A percentile compares a stretch with the other conserved stretches of the same genome.
Conservation (phyloP, 139 green algal genomes). For the Auxenochlorella pyrenoidosa region DNA sequence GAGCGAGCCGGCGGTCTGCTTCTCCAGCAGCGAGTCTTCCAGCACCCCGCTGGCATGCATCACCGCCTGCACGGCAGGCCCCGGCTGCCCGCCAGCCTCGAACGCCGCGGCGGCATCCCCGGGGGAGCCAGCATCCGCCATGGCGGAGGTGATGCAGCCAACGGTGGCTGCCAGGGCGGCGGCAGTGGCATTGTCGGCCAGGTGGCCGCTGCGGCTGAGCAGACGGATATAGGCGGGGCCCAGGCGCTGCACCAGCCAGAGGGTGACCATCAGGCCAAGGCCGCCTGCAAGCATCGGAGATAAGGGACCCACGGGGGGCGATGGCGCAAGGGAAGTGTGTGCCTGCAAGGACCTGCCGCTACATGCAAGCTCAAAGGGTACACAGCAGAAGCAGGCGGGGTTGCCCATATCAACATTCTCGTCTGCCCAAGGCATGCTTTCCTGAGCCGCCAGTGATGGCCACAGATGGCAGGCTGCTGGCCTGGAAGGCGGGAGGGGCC, state of each 20-base stretch:
- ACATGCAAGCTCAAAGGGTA: too few relatives aligned
- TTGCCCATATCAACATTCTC: too few relatives aligned
- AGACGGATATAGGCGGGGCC: slow-evolving; percentile 13
- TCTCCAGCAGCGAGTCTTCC: slow-evolving; percentile 67
- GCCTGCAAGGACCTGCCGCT: too few relatives aligned
- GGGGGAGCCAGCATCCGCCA: slow-evolving; percentile 28
- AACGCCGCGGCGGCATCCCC: slow-evolving; percentile 35
- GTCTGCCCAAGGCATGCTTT: background rate
- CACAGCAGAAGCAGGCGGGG: too few relatives aligned
- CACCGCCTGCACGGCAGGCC: slow-evolving; percentile 38
- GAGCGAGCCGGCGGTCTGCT: slow-evolving; percentile 55
- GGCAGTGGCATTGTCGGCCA: background rate
- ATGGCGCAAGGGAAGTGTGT: background rate
- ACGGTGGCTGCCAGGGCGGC: background rate
- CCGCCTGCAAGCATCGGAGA: slow-evolving; percentile 3
- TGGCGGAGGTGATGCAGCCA: slow-evolving; percentile 25
- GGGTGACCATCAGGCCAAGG: slow-evolving; percentile 37
- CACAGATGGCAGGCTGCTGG: background rate
- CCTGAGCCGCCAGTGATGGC: slow-evolving; percentile 53
- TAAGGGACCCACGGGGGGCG: slow-evolving; percentile 51
- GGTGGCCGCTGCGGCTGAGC: slow-evolving; percentile 48
- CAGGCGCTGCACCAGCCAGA: slow-evolving; percentile 32
- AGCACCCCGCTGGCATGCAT: slow-evolving; percentile 82
- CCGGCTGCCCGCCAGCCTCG: background rate
- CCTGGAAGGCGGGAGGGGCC: background rate